A percentile compares a stretch with the other conserved stretches of the same genome.
Evolutionary conservation across 2,329 filamentous ascomycete genomes (phyloP).

Genomic region (Neurospora crassa): DNA sequence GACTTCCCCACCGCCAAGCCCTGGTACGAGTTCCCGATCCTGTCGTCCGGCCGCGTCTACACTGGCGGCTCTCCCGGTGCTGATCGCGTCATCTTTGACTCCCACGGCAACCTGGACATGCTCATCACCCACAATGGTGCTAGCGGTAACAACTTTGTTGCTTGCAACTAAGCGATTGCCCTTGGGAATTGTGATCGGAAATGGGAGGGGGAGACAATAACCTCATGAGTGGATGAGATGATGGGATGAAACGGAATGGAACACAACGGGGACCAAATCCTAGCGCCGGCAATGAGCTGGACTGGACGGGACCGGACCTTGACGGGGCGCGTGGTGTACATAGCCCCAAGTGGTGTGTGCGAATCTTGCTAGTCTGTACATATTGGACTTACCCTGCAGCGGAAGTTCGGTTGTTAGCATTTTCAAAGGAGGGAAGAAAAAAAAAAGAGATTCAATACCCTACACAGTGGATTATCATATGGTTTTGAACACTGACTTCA

Average conservation of each 20-base stretch:
- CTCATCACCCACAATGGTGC: slow-evolving; percentile 59
- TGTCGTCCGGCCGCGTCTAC: slow-evolving; percentile 26
- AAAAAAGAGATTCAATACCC: neutral
- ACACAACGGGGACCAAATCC: neutral
- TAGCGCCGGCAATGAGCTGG: neutral
- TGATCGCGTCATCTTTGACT: slow-evolving; percentile 54
- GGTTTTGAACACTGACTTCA: neutral
- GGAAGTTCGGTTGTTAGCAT: neutral
- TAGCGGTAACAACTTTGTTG: slow-evolving; percentile 52
- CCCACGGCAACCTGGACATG: slow-evolving; percentile 40
- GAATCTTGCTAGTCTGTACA: neutral
- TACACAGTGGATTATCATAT: neutral
- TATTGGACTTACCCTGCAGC: neutral
- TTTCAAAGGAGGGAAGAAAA: neutral
- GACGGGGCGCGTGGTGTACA: neutral
- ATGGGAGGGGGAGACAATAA: neutral
- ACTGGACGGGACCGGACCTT: neutral
- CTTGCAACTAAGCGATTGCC: slow-evolving; percentile 27
- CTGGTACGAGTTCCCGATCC: slow-evolving; percentile 36
- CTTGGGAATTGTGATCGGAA: neutral
- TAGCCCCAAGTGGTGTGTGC: neutral
- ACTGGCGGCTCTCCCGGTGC: slow-evolving; percentile 47
- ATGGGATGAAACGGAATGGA: neutral
- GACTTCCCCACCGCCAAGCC: slow-evolving; percentile 27
- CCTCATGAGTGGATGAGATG: neutral